These are phyloP conservation scores for Aspergillus calidoustus DNA, from an alignment of 2,329 filamentous ascomycete genomes.

Conservation along the genomic window DNA sequence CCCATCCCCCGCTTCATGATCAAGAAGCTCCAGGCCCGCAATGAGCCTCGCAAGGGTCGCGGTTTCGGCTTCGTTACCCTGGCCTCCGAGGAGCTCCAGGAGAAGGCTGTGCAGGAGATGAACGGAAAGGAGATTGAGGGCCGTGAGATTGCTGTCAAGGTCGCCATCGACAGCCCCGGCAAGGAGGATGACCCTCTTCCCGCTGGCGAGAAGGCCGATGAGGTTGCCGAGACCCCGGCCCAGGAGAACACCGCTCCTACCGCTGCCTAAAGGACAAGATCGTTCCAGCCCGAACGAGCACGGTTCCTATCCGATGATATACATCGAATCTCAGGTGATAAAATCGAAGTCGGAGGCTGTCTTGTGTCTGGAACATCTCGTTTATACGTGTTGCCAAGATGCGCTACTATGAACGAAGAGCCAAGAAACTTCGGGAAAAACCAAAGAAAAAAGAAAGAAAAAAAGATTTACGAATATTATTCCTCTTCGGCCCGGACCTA, in stretches of 20 bases:
- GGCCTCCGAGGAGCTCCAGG: constrained; percentile 90
- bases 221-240: constrained; percentile 43
- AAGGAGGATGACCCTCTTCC: constrained; percentile 84
- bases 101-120: constrained; percentile 98
- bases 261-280: constrained; percentile 39
- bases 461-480: constrained; percentile 28
- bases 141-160: constrained; percentile 99
- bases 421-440: constrained; percentile 17
- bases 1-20: constrained; percentile 99
- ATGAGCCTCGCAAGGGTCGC: constrained; percentile 97
- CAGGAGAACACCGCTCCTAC: constrained; percentile 49
- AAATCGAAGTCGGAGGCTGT: constrained; percentile 22
- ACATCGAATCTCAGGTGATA: not conserved
- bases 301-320: constrained; percentile 8
- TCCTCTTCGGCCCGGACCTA: constrained; percentile 30
- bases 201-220: constrained; percentile 50
- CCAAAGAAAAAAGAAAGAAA: constrained; percentile 14
- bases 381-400: constrained; percentile 28
- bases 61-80: constrained; percentile 98
- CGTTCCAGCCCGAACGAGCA: constrained; percentile 28
- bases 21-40: constrained; percentile 98
- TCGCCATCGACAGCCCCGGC: constrained; percentile 98
- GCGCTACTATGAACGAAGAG: constrained; percentile 21
- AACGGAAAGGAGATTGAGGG: constrained; percentile 99
- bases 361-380: constrained; percentile 32